Conservation (phyloP, 306 rosid species). For the Quillaja saponaria region DNA sequence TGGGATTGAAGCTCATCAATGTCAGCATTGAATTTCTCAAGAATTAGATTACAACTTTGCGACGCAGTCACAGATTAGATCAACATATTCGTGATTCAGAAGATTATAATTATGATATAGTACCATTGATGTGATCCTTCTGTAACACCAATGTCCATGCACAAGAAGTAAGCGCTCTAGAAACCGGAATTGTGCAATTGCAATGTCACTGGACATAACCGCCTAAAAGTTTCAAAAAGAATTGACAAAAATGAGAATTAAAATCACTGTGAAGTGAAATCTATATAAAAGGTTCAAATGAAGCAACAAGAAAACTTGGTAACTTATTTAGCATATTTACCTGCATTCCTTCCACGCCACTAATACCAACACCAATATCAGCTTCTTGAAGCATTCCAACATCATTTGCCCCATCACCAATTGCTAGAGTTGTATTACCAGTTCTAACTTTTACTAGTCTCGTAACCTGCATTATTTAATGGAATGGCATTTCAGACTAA, state of each 20-base stretch:
- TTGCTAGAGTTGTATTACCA: constrained; percentile 79
- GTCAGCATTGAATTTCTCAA: too few relatives aligned
- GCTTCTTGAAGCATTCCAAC: constrained; percentile 99
- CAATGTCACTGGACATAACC: constrained; percentile 96
- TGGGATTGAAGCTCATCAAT: too few relatives aligned
- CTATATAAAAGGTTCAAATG: constrained; percentile 7
- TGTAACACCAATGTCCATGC: constrained; percentile 99
- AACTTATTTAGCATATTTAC: constrained; percentile 39
- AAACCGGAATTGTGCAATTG: constrained; percentile 90
- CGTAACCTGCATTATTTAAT: constrained; percentile 59
- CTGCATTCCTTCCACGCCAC: constrained; percentile 99
- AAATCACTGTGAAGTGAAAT: constrained; percentile 14
- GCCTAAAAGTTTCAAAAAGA: constrained; percentile 58
- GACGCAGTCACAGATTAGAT: too few relatives aligned
- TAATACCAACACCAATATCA: constrained; percentile 93
- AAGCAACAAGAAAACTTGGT: neutral
- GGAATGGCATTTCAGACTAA: neutral
- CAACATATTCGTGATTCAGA: too few relatives aligned
- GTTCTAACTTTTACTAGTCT: constrained; percentile 73
- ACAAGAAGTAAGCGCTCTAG: constrained; percentile 93
- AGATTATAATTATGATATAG: too few relatives aligned
- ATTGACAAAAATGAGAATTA: constrained; percentile 11
- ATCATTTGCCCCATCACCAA: constrained; percentile 99
- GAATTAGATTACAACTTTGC: too few relatives aligned
- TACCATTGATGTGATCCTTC: constrained; percentile 97